Base-by-base conservation (phyloP, 2,329 filamentous ascomycete species). In the Geoglossum cookeanum region DNA sequence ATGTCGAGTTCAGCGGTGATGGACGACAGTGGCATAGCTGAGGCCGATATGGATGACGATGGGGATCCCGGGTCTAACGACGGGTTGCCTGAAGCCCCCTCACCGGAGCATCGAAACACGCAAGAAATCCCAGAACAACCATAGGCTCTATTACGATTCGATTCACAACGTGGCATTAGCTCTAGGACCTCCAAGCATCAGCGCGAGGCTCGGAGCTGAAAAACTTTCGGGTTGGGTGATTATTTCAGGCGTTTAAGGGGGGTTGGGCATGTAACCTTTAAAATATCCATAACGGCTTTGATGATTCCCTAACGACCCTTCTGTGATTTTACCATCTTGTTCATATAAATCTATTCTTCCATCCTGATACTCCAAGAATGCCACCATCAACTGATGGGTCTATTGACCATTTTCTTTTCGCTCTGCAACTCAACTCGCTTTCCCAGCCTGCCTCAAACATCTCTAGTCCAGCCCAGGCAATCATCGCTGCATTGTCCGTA, bases 401-500 rank as follows among this genome's bases (percentile, higher is more conserved):
- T 68, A 94, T 76, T 1, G 81, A 74, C 89, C 89, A 95, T 66
- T 81, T 85, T 52, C 77, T 75, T 51, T 85, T 66, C 1, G 83
- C 76, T 52, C 76, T 67, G 58, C 83, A 76, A 29, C 72, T 74
- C 58, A 90, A 65, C 22, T 78, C 76, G 7, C 80, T 83, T 59
- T 74, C 70, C 75, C 80, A 90, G 0, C 91, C 90, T 0, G 78
- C 80, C 68, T 85, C 78, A 65, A 79, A 96, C 90, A 98, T 96
- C 70, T 97, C 90, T 62, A 90, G 77, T 0, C 85, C 92, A 0
- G 90, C 76, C 91, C 92, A 97, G 1, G 85, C 91, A 67, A 97
- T 90, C 92, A 98, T 98, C 53, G 89, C 87, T 11, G 92, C 92
- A 69, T 98, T 97, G 65, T 98, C 92, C 0, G 88, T 96, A 66